Percentiles rank a stretch among this genome's conserved stretches.
These are phyloP conservation scores for Ceratocystis eucalypticola DNA, from an alignment of 2,329 filamentous ascomycete species.

Conservation along the genomic window DNA sequence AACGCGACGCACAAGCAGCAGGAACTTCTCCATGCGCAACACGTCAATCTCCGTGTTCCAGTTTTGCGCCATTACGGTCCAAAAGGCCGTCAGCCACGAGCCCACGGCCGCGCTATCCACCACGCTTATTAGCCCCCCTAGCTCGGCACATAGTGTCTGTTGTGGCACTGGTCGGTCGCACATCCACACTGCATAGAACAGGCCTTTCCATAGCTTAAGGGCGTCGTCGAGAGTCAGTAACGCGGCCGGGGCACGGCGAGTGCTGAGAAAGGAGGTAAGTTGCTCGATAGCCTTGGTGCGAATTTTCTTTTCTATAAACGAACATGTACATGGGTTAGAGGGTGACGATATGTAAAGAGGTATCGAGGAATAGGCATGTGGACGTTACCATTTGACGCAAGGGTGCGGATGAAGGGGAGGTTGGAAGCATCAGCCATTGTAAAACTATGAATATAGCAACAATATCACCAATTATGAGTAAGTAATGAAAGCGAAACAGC, in stretches of 20 bases:
- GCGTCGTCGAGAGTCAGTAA: constrained; percentile 54
- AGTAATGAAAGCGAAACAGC: background rate
- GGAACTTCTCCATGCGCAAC: constrained; percentile 80
- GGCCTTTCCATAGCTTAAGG: constrained; percentile 84
- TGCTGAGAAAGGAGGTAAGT: constrained; percentile 62
- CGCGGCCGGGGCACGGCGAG: constrained; percentile 24
- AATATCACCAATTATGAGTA: background rate
- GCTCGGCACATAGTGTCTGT: constrained; percentile 65
- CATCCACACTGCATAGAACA: constrained; percentile 92
- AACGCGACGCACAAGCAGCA: constrained; percentile 69
- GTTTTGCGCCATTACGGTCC: constrained; percentile 54
- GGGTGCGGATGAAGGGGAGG: constrained; percentile 67
- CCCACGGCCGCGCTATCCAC: constrained; percentile 37
- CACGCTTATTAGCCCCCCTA: constrained; percentile 46
- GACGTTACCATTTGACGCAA: constrained; percentile 64
- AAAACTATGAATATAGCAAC: background rate
- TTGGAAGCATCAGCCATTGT: constrained; percentile 32
- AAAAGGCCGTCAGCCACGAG: constrained; percentile 40
- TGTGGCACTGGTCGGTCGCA: constrained; percentile 79
- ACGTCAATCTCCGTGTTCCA: constrained; percentile 61
- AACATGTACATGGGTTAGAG: background rate
- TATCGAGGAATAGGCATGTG: background rate
- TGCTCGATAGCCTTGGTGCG: constrained; percentile 66
- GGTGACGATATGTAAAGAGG: background rate
- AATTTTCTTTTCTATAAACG: constrained; percentile 52